Evolutionary conservation across 371 early-diverging fungal genomes (phyloP), one percentile per base, ranked within the genome.

Genomic region (Mucor piriformis): DNA sequence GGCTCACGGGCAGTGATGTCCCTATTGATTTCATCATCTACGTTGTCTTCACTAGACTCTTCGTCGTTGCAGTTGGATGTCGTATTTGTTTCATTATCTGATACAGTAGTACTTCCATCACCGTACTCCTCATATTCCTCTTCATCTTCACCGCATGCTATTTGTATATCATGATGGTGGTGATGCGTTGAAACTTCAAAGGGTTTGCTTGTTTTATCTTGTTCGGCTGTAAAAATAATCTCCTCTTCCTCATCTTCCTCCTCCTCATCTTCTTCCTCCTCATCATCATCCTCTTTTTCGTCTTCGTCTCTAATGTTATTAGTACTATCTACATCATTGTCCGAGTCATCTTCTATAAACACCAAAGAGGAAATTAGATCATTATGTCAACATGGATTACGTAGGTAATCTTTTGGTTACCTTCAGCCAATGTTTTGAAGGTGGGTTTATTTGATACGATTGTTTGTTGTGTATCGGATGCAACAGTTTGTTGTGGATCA

Each of bases 231-330:
- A 12, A 68, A 77, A 23, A 77, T 77, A 11, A 74, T 74, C 20
- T 77, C 74, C 33, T 76, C 72, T 33, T 77, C 77, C 29, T 73
- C 70, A 18, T 69, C 68, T 10, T 64, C 73, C 1, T 70, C 69
- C 1, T 70, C 70, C 0, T 70, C 70, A 0, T 72, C 76, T 12
- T 68, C 75, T 0, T 67, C 64, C 0, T 70, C 61, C 21, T 62
- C 64, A 0, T 66, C 72, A 0, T 71, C 75, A 13, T 64, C 62
- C 16, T 72, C 67, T 6, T 66, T 52, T 25, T 29, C 52, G 10
- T 65, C 57, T 33, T 60, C 62, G 12, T 61, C 63, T 54, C 57
- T 23, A 2, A 8, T 55, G 11, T 54, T 34, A 25, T 34, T 33
- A 32, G 0, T 8, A 15, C 32, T 40, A n/a, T 56, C 53, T 33